These are phyloP conservation scores for Colletotrichum graminicola DNA, from an alignment of 2,329 filamentous ascomycete genomes.

Conservation along the genomic window DNA sequence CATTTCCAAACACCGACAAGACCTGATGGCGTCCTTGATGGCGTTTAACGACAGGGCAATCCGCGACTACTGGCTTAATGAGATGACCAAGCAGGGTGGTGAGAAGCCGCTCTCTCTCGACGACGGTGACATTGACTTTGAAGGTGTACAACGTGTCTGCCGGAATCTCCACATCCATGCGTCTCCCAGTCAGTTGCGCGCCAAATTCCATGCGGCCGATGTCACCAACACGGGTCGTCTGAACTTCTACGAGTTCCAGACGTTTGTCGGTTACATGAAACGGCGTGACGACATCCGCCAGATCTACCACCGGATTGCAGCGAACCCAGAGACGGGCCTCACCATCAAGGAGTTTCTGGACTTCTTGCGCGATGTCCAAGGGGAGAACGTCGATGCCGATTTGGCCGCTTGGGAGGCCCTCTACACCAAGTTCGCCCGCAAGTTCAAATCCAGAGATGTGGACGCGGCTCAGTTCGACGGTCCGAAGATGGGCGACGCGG, in stretches of 20 bases:
- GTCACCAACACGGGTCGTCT: constrained; percentile 73
- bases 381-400: constrained; percentile 79
- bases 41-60: constrained; percentile 87
- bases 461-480: constrained; percentile 51
- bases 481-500: constrained; percentile 77
- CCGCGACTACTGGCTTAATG: constrained; percentile 85
- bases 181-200: constrained; percentile 77
- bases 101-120: constrained; percentile 63
- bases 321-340: constrained; percentile 72
- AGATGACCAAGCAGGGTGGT: constrained; percentile 76
- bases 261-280: constrained; percentile 86
- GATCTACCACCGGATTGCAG: constrained; percentile 75
- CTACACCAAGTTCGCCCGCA: constrained; percentile 78
- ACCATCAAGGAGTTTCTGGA: constrained; percentile 78
- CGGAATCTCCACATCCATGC: constrained; percentile 93
- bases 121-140: constrained; percentile 80
- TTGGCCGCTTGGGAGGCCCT: constrained; percentile 75
- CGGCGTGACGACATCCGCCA: constrained; percentile 83
- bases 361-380: constrained; percentile 81
- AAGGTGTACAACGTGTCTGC: constrained; percentile 85
- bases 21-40: constrained; percentile 90
- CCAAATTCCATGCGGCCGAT: constrained; percentile 81
- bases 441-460: constrained; percentile 62
- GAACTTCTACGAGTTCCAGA: constrained; percentile 83
- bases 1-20: constrained; percentile 87